phyloP scores from a whole-genome alignment of 1,284 basidiomycete genomes.

The Ustanciosporium gigantosporum region DNA sequence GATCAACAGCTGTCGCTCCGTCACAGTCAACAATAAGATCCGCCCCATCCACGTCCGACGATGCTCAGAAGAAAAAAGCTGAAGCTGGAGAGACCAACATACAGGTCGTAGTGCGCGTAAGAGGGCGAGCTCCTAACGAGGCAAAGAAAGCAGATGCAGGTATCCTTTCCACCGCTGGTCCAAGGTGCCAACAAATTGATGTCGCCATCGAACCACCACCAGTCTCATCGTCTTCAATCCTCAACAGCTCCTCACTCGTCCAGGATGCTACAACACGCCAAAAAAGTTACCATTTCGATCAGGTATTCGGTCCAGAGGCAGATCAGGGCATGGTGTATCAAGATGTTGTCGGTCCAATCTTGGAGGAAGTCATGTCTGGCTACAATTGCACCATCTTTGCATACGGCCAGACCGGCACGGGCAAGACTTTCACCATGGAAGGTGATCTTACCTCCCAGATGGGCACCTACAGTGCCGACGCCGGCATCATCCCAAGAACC shows the following conservation, averaged over 20 bases:
- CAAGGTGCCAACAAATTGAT: conserved; percentile 46
- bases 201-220: conserved; percentile 44
- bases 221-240: conserved; percentile 31
- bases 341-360: conserved; percentile 87
- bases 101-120: conserved; percentile 57
- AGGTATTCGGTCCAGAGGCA: conserved; percentile 89
- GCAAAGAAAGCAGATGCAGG: conserved; percentile 15
- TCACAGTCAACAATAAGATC: conserved; percentile 5
- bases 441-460: conserved; percentile 63
- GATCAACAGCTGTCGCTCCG: too few relatives aligned
- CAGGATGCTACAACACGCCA: conserved; percentile 36
- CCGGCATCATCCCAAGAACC: conserved; percentile 96
- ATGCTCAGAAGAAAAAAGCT: conserved; percentile 8
- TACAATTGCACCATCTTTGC: conserved; percentile 99
- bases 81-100: conserved; percentile 50
- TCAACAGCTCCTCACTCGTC: conserved; percentile 20
- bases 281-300: conserved; percentile 58
- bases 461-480: conserved; percentile 82
- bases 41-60: conserved; percentile 1
- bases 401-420: conserved; percentile 98
- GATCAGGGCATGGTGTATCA: conserved; percentile 93
- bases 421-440: conserved; percentile 78
- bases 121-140: conserved; percentile 37
- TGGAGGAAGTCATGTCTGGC: conserved; percentile 88
- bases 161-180: conserved; percentile 47